Percentiles rank a stretch among this genome's conserved stretches.
Evolutionary conservation across 2,329 filamentous ascomycete species (phyloP).

Genomic region (Alternaria alternata): DNA sequence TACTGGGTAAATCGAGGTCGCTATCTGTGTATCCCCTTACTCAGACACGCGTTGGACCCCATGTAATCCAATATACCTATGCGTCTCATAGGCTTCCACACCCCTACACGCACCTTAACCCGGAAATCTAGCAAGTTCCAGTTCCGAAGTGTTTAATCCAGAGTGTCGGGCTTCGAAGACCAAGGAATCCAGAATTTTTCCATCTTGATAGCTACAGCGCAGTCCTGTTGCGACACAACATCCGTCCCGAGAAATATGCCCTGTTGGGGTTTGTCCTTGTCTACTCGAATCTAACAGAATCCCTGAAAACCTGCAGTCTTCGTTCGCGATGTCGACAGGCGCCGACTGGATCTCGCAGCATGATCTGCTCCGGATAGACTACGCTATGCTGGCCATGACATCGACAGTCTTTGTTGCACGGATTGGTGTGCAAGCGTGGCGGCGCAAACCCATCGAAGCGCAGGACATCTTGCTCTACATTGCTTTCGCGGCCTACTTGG

Average conservation of each 20-base stretch:
- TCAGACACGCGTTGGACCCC: conserved; percentile 5
- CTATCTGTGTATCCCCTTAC: background rate
- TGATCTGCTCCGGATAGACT: conserved; percentile 22
- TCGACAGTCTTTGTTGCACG: conserved; percentile 27
- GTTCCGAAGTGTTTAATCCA: background rate
- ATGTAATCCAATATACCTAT: conserved; percentile 1
- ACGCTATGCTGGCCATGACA: conserved; percentile 28
- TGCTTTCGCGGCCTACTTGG: conserved; percentile 40
- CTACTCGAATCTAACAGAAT: background rate
- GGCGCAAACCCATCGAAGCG: conserved; percentile 12
- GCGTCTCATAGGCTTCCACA: conserved; percentile 1
- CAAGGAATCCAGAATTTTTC: background rate
- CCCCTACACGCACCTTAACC: background rate
- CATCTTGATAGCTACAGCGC: conserved; percentile 2
- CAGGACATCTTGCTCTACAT: conserved; percentile 35
- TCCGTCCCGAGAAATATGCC: background rate
- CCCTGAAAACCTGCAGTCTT: background rate
- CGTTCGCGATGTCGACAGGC: conserved; percentile 20
- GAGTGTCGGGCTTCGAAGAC: background rate
- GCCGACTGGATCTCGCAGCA: conserved; percentile 25
- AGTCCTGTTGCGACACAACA: background rate
- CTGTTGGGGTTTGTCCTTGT: background rate
- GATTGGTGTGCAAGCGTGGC: conserved; percentile 20
- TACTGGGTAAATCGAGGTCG: background rate
- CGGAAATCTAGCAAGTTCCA: background rate